phyloP scores from a whole-genome alignment of 352 stramenopile genomes.

The Phytophthora palmivora region DNA sequence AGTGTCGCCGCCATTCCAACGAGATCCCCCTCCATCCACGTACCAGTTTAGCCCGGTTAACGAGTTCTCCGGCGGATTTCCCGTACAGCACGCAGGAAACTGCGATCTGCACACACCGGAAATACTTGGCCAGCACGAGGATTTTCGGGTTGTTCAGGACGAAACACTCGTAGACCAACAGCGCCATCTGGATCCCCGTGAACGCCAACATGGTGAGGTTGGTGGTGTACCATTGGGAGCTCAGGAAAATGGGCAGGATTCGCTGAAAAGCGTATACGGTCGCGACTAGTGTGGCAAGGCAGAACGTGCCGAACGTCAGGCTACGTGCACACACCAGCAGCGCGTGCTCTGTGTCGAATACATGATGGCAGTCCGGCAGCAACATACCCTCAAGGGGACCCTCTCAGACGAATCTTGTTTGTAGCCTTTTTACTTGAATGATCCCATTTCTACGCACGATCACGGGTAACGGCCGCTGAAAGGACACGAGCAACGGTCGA shows the following conservation, averaged over 20 bases:
- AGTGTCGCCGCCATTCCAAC: neutral
- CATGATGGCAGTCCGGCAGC: conserved; percentile 61
- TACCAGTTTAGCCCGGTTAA: conserved; percentile 51
- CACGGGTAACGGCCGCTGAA: conserved; percentile 1
- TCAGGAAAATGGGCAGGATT: conserved; percentile 67
- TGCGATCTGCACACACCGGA: conserved; percentile 68
- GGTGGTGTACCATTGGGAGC: conserved; percentile 60
- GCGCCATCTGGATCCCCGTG: conserved; percentile 65
- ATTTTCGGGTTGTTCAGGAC: conserved; percentile 62
- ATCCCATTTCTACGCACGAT: conserved; percentile 17
- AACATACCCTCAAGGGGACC: conserved; percentile 26
- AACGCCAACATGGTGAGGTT: conserved; percentile 72
- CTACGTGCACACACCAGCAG: conserved; percentile 68
- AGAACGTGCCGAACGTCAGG: conserved; percentile 65
- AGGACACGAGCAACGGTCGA: conserved; percentile 2
- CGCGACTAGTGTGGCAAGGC: conserved; percentile 56
- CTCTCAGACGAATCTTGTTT: conserved; percentile 18
- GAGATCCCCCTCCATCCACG: neutral
- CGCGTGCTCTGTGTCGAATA: conserved; percentile 42
- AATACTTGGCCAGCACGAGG: conserved; percentile 78
- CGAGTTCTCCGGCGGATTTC: conserved; percentile 68
- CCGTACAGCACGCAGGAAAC: conserved; percentile 77
- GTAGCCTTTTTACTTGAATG: neutral
- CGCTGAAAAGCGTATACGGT: conserved; percentile 51
- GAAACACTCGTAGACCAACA: conserved; percentile 73